Evolutionary conservation across 306 rosid species (phyloP), one percentile per base, ranked within the genome.

Genomic region (Gastrolobium villosum): DNA sequence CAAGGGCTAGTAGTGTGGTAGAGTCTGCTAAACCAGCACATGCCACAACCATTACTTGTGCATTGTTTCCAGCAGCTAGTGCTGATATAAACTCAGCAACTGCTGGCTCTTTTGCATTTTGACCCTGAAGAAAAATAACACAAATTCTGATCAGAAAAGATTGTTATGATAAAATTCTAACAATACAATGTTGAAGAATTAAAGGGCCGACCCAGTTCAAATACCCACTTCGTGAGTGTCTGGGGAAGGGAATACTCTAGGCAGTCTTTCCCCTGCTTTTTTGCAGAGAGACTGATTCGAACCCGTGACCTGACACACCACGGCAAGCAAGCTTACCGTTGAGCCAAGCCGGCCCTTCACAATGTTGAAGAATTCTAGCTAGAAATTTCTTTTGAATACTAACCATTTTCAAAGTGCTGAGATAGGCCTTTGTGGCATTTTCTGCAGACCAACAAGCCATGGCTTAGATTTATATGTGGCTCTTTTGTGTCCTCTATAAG

Each of bases 381-480:
- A 5, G 46, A 30, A 74, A 13, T 61, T 14, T 37, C 5, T 31
- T 6, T 39, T 34, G 55, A 74, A 64, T 34, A 65, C 91, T 85
- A 11, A 94, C 99, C 97, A 90, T 86, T 75, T 84, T 92, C 74
- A 94, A 20, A 79, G 99, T 87, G 62, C 80, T 87, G 77, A 94
- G 99, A 84, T 84, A 94, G 72, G 99, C 99, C 36, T 90, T 90
- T 40, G 92, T 94, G 83, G 99, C 99, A 82, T 94, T 94, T 88
- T 92, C 97, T 43, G 97, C 97, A 61, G 99, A 94, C 99, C 99
- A 94, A 77, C 70, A 78, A 84, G 90, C 84, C 98, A 94, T 92
- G 43, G 72, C 43, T 68, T 55, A 8, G 48, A 10, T 39, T 11
- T 40, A 1, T 53, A 20, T 40, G 15, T 28, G 13, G 34, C 1